phyloP scores from a whole-genome alignment of 1,284 basidiomycete species.

The Melanopsichium pennsylvanicum region DNA sequence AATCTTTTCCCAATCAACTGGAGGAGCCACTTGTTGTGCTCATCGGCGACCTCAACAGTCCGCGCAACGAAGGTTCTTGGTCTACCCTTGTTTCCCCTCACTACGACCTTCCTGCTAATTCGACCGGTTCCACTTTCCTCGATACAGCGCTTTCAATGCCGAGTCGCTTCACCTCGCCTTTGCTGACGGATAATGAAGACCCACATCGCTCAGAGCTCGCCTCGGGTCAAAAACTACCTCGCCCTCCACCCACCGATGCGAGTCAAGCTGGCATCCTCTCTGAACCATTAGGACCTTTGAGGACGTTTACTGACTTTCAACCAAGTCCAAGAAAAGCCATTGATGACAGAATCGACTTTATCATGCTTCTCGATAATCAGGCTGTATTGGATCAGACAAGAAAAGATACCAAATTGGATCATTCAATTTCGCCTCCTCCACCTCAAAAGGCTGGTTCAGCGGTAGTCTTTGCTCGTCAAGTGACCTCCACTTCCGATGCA shows the following conservation, averaged over 20 bases:
- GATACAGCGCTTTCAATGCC: conserved; percentile 43
- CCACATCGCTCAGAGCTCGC: conserved; percentile 17
- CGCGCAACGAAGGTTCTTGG: conserved; percentile 46
- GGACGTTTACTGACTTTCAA: conserved; percentile 49
- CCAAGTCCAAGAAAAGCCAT: conserved; percentile 26
- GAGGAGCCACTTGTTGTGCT: conserved; percentile 44
- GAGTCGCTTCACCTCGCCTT: conserved; percentile 17
- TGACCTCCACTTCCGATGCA: neutral
- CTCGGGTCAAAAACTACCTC: conserved; percentile 6
- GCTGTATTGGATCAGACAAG: conserved; percentile 35
- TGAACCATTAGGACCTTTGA: conserved; percentile 23
- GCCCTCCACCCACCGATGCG: neutral
- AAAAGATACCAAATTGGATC: conserved; percentile 14
- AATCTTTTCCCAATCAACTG: neutral
- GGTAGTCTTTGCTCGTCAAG: neutral
- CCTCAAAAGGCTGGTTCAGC: neutral
- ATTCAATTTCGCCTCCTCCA: conserved; percentile 12
- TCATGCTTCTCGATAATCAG: conserved; percentile 39
- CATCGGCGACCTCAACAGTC: conserved; percentile 52
- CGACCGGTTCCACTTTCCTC: conserved; percentile 25
- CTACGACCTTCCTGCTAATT: conserved; percentile 22
- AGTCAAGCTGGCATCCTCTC: conserved; percentile 11
- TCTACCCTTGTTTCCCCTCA: conserved; percentile 43
- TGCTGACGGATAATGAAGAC: conserved; percentile 38
- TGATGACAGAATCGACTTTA: conserved; percentile 49